A percentile compares a stretch with the other conserved stretches of the same genome.
phyloP scores from a whole-genome alignment of 495 filamentous ascomycete species.

The Haplographium delicatum region DNA sequence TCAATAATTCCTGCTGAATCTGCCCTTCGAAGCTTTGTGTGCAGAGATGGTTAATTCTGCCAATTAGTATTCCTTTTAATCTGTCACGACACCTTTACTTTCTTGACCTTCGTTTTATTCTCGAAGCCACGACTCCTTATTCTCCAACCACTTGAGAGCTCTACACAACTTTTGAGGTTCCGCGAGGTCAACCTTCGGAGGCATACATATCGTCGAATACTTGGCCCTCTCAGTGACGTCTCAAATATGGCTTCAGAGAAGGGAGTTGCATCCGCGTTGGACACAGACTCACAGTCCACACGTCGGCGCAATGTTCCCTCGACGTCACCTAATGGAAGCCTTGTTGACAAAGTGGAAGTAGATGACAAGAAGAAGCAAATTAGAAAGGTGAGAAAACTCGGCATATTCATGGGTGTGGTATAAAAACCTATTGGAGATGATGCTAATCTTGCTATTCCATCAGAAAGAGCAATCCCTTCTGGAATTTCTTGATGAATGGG shows the following conservation, averaged over 20 bases:
- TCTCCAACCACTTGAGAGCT: too few species aligned
- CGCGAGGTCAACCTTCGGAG: too few species aligned
- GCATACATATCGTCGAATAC: too few species aligned
- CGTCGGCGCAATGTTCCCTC: conserved; percentile 70
- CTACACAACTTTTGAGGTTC: too few species aligned
- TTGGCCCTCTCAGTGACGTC: not conserved
- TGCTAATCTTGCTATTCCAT: conserved; percentile 5
- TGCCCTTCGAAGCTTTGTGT: conserved; percentile 11
- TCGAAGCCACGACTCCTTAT: conserved; percentile 9
- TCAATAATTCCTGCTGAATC: conserved; percentile 4
- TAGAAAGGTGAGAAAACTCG: conserved; percentile 47
- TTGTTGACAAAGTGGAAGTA: conserved; percentile 29
- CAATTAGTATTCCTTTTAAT: conserved; percentile 27
- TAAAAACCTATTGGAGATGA: not conserved
- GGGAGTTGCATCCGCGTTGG: conserved; percentile 60
- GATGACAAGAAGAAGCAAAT: conserved; percentile 61
- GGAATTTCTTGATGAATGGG: conserved; percentile 67
- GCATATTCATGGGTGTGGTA: not conserved
- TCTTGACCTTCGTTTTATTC: conserved; percentile 19
- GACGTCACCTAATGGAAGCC: conserved; percentile 16
- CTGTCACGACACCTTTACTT: conserved; percentile 8
- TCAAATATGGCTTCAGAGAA: conserved; percentile 43
- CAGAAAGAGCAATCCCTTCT: conserved; percentile 43
- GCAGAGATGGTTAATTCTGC: conserved; percentile 23
- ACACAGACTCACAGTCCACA: conserved; percentile 56